Conservation (phyloP, 352 stramenopile genomes). For the Thraustochytrium sp. region DNA sequence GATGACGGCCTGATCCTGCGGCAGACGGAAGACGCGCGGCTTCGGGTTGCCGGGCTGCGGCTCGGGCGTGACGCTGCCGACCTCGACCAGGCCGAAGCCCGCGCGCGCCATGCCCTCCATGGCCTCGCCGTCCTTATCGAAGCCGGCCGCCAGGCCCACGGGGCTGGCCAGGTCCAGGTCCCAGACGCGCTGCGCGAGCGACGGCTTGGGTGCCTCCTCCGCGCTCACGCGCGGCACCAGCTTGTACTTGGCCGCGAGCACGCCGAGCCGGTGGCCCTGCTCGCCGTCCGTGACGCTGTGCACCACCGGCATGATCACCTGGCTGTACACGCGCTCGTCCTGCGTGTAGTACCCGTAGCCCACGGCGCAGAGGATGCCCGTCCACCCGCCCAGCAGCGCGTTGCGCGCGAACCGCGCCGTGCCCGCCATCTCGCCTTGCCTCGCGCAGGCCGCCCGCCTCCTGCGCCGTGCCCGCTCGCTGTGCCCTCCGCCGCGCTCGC, state of each 20-base stretch:
- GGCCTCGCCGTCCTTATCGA: constrained; percentile 92
- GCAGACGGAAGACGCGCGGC: constrained; percentile 89
- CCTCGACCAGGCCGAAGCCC: constrained; percentile 90
- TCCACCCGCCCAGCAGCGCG: neutral
- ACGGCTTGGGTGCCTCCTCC: neutral
- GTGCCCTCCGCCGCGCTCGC: too few relatives aligned
- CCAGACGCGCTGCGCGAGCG: constrained; percentile 20
- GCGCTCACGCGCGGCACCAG: constrained; percentile 58
- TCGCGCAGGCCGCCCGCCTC: neutral
- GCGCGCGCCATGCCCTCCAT: constrained; percentile 85
- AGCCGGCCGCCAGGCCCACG: constrained; percentile 90
- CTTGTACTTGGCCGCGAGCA: constrained; percentile 67
- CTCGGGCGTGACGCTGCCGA: constrained; percentile 84
- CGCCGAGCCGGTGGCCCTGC: constrained; percentile 69
- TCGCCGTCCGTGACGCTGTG: constrained; percentile 64
- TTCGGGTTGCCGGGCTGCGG: constrained; percentile 89
- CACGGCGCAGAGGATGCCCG: neutral
- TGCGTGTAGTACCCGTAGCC: neutral
- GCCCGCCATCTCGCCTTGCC: neutral
- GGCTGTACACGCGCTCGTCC: constrained; percentile 30
- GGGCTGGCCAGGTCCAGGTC: constrained; percentile 74
- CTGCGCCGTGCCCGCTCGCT: neutral
- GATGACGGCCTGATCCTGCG: constrained; percentile 88
- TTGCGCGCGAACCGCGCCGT: neutral
- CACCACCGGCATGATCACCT: constrained; percentile 45